Evolutionary conservation across 139 green algal species (phyloP).

Genomic region (Chlorella vulgaris): DNA sequence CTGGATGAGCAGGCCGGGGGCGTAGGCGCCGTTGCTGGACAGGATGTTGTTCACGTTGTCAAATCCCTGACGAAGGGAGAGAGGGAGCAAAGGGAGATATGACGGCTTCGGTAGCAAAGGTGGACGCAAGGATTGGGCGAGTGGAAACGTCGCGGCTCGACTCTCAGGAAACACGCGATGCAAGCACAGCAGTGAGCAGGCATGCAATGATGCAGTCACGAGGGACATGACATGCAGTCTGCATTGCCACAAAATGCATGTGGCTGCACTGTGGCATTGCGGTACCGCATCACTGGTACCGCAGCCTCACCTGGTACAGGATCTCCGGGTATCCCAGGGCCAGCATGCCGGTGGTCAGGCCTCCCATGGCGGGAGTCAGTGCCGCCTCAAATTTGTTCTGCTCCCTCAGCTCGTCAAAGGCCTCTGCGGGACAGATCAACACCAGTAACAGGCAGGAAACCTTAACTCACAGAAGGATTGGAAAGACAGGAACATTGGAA

Average conservation of each 20-base stretch:
- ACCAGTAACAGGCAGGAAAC: background rate
- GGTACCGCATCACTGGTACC: too few species aligned
- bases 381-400: constrained; percentile 18
- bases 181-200: too few species aligned
- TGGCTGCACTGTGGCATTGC: too few species aligned
- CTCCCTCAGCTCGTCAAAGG: constrained; percentile 38
- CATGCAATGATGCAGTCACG: too few species aligned
- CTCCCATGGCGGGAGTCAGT: constrained; percentile 66
- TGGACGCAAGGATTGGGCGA: background rate
- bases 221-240: too few species aligned
- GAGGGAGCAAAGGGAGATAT: background rate
- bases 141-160: background rate
- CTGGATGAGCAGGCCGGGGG: constrained; percentile 70
- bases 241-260: too few species aligned
- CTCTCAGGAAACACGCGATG: too few species aligned
- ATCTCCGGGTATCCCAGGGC: constrained; percentile 76
- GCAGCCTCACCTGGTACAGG: constrained; percentile 81
- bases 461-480: too few species aligned
- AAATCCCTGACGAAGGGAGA: constrained; percentile 53
- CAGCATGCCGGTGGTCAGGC: constrained; percentile 64
- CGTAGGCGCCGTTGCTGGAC: constrained; percentile 35
- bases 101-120: background rate
- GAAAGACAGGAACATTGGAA: too few species aligned
- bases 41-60: constrained; percentile 82
- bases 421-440: background rate